Base-by-base conservation (phyloP, 2,329 filamentous ascomycete species). In the Ceratocystiopsis sp. region DNA sequence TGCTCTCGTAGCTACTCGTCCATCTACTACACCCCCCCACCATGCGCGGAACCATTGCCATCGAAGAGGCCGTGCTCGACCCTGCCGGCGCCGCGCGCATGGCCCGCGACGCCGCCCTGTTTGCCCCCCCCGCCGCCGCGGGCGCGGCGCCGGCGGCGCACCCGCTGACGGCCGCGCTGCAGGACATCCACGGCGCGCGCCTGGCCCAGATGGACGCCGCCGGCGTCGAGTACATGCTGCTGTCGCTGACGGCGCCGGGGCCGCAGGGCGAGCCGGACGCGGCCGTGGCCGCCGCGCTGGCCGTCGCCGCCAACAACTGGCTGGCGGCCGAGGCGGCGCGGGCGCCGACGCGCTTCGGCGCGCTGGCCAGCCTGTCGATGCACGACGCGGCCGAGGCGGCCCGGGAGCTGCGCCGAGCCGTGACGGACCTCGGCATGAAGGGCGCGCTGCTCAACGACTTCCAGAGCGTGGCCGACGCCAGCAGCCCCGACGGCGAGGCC, bases 161-260 rank as follows among this genome's bases (percentile, higher is more conserved):
- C 41, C 46, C 49, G 1, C 46, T 58, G 35, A 57, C 55, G 6
- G 42, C 52, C 8, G 47, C 46, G 1, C 52, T 60, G 12, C 50
- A 53, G 15, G 58, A 59, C 45, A 55, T 60, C 42, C 57, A 59
- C 43, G 33, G 40, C 6, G 38, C 51, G 14, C 55, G 57, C 7
- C 52, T 60, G 7, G 37, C 40, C 1, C 47, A 54, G 33, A 60
- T 60, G 58, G 57, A 60, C 44, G 53, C 52, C 21, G 52, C 58
- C 35, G 58, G 58, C 11, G 57, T 61, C 36, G 58, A 60, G 45
- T 60, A 58, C 50, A 60, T 59, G 53, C 52, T 61, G 6, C 51
- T 61, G 7, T 57, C 54, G 2, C 44, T 59, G 3, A 60, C 58
- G 2, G 56, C 57, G 0, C 57, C 58, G 0, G 57, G 59, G 0